Base-by-base conservation (phyloP, 2,329 filamentous ascomycete species). In the Penicillium sp. region DNA sequence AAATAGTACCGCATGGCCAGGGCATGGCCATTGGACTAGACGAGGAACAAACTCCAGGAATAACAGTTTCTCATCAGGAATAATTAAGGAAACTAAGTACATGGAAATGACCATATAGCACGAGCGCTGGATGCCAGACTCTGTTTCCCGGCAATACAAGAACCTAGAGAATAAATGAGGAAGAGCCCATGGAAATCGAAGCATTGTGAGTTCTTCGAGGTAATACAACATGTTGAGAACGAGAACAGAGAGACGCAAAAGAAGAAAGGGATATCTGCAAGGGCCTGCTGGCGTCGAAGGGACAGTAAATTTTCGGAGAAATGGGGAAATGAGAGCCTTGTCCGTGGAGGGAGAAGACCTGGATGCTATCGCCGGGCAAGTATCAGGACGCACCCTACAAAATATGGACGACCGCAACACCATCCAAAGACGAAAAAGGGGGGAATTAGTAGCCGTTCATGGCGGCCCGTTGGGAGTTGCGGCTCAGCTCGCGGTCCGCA, bases 381-480 rank as follows among this genome's bases (percentile, higher is more conserved):
- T 42, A 62, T 65, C 55, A 60, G 56, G 55, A 53, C 63, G 64
- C 60, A 63, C 62, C 61, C 63, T 58, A 55, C 5, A 48, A 57
- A 58, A 62, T 51, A 66, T 63, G 56, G 62, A 47, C 56, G 60
- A 63, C 45, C 54, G 54, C 53, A 57, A 59, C 48, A 53, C 51
- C 57, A 25, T 55, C 60, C 49, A 20, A 37, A 52, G 48, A 57
- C 42, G 15, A 34, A 25, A 25, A 20, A 43, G 53, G 47, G 31
- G 35, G 38, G 49, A 37, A 56, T 75, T 93, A 97, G 84, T 98
- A 97, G 79, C 95, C 95, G 81, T 98, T 99, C 92, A 98, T 96
- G 69, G 92, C 96, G 88, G 95, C 91, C 77, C 95, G 88, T 84
- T 98, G 93, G 70, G 93, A 97, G 86, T 90, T 92, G 78, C 94